Base-by-base conservation (phyloP, 2,329 filamentous ascomycete species). In the Colletotrichum incanum region DNA sequence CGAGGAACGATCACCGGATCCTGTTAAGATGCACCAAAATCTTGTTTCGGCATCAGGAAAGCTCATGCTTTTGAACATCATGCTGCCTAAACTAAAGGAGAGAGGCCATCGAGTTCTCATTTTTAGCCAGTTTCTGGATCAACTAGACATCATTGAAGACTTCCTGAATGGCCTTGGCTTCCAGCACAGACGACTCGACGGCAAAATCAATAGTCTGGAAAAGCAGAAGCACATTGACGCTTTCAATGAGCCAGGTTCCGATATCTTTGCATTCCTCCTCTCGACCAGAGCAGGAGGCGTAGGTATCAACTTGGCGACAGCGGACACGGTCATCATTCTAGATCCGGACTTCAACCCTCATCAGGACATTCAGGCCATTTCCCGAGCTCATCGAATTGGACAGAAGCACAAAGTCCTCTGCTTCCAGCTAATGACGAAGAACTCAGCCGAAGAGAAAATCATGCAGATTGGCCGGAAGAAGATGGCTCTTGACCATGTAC, bases 271-370 rank as follows among this genome's bases (percentile, higher is more conserved):
- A 0, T 98, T 99, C 82, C 83, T 99, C 23, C 87, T 99, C 0
- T 98, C 96, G 0, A 99, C 97, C 4, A 92, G 96, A 74, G 95
- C 97, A 23, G 96, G 96, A 65, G 96, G 97, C 77, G 96, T 99
- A 0, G 97, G 96, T 20, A 99, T 99, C 85, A 99, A 99, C 79
- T 87, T 99, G 67, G 96, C 96, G 0, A 98, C 95, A 9, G 96
- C 96, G 3, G 96, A 99, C 79, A 99, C 96, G 0, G 97, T 99
- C 73, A 98, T 99, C 75, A 98, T 99, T 75, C 91, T 98, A 75
- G 95, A 99, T 77, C 94, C 94, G 0, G 96, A 99, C 79, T 98
- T 97, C 86, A 99, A 99, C 74, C 96, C 96, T 0, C 96, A 99
- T 79, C 96, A 99, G 82, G 97, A 99, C 78, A 93, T 99, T 50